Percentiles rank a stretch among this genome's conserved stretches.
phyloP scores from a whole-genome alignment of 2,329 filamentous ascomycete species.

The Hansfordia pulvinata region DNA sequence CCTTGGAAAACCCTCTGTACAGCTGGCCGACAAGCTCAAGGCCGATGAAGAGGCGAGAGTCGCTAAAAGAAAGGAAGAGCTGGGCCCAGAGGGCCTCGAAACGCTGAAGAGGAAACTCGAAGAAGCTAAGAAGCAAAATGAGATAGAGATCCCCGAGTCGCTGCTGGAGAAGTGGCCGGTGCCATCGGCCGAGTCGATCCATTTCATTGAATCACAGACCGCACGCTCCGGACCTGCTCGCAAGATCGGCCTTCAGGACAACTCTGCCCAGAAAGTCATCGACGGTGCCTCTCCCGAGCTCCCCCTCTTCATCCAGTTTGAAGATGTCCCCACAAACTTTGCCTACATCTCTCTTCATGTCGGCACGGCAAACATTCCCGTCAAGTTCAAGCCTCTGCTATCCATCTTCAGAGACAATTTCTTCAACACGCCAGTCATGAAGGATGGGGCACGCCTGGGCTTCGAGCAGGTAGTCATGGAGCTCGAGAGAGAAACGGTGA shows the following conservation, averaged over 20 bases:
- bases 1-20: constrained; percentile 72
- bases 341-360: constrained; percentile 73
- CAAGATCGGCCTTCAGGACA: constrained; percentile 52
- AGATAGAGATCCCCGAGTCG: constrained; percentile 68
- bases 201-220: constrained; percentile 82
- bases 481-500: constrained; percentile 82
- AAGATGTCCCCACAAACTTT: constrained; percentile 87
- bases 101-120: constrained; percentile 64
- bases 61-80: constrained; percentile 60
- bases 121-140: constrained; percentile 75
- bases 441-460: constrained; percentile 60
- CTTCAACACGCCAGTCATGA: constrained; percentile 79
- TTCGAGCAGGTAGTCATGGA: constrained; percentile 91
- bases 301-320: constrained; percentile 93
- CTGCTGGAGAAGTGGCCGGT: constrained; percentile 74
- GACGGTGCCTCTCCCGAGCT: constrained; percentile 49
- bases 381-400: constrained; percentile 74
- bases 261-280: constrained; percentile 60
- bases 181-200: constrained; percentile 78
- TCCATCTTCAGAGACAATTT: constrained; percentile 82
- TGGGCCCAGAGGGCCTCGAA: constrained; percentile 73
- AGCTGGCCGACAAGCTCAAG: constrained; percentile 71
- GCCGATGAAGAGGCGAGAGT: constrained; percentile 67
- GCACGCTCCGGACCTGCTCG: constrained; percentile 71
- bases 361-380: constrained; percentile 62